Evolutionary conservation across 2,329 filamentous ascomycete genomes (phyloP), one percentile per base, ranked within the genome.

Genomic region (Claviceps digitariae): DNA sequence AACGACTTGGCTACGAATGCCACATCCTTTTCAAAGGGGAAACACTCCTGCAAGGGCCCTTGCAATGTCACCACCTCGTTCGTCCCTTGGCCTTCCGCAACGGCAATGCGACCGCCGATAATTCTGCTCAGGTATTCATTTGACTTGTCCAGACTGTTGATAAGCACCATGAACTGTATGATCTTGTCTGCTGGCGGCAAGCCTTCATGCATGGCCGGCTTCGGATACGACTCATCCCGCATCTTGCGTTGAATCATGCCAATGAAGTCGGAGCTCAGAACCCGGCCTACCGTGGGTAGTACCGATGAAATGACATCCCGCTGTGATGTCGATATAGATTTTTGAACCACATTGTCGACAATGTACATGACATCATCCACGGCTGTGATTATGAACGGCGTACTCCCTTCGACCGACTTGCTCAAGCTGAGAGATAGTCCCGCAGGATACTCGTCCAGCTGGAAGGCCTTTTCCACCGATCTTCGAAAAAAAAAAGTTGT

Each of bases 341-440:
- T 84, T 58, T 94, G 86, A 8, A 97, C 76, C 36, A 97, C 86
- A 50, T 91, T 85, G 65, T 94, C 95, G 65, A 95, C 87, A 61
- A 98, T 96, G 69, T 97, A 98, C 91, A 98, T 97, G 63, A 97
- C 90, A 70, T 96, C 93, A 72, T 98, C 93, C 9, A 98, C 90
- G 0, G 91, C 90, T 2, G 90, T 90, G 45, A 93, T 91, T 62
- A 98, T 95, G 64, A 88, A 94, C 0, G 93, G 93, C 2, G 89
- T 80, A 60, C 90, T 89, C 54, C 83, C 79, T 51, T 85, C 81
- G 45, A 95, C 74, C 3, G 84, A 75, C 62, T 78, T 86, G 62
- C 78, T 83, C 44, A 84, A 75, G 63, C 84, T 88, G 36, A 98
- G 74, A 0, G 87, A 86, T 21, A 98, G 73, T 21, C 89, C 89